Percentiles rank a stretch among this genome's conserved stretches.
phyloP scores from a whole-genome alignment of 2,329 filamentous ascomycete species.

The Helotiales sp. region DNA sequence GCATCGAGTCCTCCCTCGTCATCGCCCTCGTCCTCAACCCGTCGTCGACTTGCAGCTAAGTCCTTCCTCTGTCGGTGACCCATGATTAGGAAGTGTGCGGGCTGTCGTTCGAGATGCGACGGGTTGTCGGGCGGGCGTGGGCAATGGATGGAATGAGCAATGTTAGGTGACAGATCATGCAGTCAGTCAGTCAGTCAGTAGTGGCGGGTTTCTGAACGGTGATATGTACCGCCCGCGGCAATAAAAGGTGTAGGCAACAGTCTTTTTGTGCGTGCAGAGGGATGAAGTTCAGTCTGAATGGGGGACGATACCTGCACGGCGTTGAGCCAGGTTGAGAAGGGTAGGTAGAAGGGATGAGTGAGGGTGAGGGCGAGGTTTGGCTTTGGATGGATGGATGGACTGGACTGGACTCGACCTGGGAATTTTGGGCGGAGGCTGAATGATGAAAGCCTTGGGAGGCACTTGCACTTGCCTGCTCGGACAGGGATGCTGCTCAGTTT shows the following conservation, averaged over 20 bases:
- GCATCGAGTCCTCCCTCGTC: constrained; percentile 64
- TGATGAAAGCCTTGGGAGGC: constrained; percentile 31
- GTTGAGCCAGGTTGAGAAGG: constrained; percentile 32
- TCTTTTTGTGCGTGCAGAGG: constrained; percentile 24
- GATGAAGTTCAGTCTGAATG: constrained; percentile 35
- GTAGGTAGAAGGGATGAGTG: constrained; percentile 31
- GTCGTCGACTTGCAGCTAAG: constrained; percentile 69
- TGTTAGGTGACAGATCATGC: constrained; percentile 43
- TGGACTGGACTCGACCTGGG: neutral
- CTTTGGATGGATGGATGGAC: too few species aligned
- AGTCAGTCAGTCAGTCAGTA: too few species aligned
- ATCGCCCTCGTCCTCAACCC: constrained; percentile 72
- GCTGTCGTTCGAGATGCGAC: constrained; percentile 42
- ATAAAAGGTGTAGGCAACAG: constrained; percentile 36
- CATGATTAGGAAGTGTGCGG: constrained; percentile 48
- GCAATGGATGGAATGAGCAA: constrained; percentile 39
- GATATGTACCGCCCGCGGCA: constrained; percentile 44
- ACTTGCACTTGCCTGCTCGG: constrained; percentile 28
- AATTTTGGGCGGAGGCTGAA: constrained; percentile 37
- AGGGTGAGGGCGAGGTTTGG: too few species aligned
- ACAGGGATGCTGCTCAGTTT: constrained; percentile 27
- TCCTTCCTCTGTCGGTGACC: constrained; percentile 64
- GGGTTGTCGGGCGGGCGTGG: constrained; percentile 41
- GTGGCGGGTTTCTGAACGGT: constrained; percentile 38
- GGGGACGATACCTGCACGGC: constrained; percentile 41